A percentile compares a stretch with the other conserved stretches of the same genome.
These are phyloP conservation scores for Paulinella micropora DNA, from an alignment of 78 protist species.

Conservation along the genomic window DNA sequence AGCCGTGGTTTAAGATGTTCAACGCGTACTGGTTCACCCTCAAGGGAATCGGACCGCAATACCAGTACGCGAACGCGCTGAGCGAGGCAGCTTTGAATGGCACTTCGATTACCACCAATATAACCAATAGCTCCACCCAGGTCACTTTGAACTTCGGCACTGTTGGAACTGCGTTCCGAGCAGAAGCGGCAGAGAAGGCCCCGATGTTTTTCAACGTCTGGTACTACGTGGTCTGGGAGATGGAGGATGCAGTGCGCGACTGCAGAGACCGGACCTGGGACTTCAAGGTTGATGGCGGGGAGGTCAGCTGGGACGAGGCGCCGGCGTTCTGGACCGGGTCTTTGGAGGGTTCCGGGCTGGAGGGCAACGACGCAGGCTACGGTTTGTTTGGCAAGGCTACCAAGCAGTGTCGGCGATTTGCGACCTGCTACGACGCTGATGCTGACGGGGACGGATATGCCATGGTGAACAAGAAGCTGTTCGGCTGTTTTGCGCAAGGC, in stretches of 20 bases:
- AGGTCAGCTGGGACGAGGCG: conserved; percentile 21
- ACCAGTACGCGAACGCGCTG: too few species aligned
- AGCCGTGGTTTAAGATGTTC: too few species aligned
- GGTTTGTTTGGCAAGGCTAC: background rate
- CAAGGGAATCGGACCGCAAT: too few species aligned
- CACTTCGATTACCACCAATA: too few species aligned
- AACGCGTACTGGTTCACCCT: too few species aligned
- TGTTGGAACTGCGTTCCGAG: too few species aligned
- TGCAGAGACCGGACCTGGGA: background rate
- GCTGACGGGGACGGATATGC: background rate
- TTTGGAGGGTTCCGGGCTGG: background rate
- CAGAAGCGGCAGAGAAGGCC: background rate
- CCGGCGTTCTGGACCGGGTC: background rate
- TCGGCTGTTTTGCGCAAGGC: background rate
- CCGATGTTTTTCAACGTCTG: conserved; percentile 12
- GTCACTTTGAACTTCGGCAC: too few species aligned
- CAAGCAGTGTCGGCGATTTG: background rate
- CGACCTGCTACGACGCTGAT: conserved; percentile 3
- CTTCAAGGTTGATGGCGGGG: background rate
- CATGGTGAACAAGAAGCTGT: background rate
- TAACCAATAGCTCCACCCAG: too few species aligned
- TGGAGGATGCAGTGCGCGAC: conserved; percentile 15
- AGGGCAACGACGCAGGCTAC: background rate
- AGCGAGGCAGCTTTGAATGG: too few species aligned
- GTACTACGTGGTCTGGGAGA: conserved; percentile 14